Conservation (phyloP, 1,284 basidiomycete genomes). For the Trametes hirsuta region DNA sequence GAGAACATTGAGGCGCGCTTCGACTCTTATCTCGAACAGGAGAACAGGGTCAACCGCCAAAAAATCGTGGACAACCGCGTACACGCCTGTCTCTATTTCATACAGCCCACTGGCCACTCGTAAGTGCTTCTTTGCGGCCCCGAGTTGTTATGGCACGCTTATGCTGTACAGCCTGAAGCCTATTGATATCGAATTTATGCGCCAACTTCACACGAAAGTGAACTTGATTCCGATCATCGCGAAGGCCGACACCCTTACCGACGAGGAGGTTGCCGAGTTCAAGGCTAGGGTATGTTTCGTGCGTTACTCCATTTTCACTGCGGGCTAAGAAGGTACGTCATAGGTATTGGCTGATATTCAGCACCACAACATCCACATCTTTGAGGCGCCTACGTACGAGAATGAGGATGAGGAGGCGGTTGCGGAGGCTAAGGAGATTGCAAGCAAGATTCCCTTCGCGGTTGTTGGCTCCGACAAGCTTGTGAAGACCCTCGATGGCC, state of each 20-base stretch:
- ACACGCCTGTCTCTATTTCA: conserved; percentile 96
- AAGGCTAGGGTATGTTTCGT: conserved; percentile 76
- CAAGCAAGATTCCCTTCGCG: conserved; percentile 96
- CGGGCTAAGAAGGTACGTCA: not conserved
- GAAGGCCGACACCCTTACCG: conserved; percentile 95
- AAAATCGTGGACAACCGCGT: conserved; percentile 90
- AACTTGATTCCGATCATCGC: conserved; percentile 98
- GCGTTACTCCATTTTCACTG: not conserved
- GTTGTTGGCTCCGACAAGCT: conserved; percentile 90
- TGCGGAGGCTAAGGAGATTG: conserved; percentile 94
- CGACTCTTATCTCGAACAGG: conserved; percentile 95
- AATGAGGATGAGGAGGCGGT: conserved; percentile 97
- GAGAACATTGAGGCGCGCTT: conserved; percentile 97
- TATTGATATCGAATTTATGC: conserved; percentile 98
- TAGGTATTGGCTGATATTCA: conserved; percentile 91
- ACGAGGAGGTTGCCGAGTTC: conserved; percentile 91
- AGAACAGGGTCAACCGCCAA: conserved; percentile 93
- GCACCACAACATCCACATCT: conserved; percentile 93
- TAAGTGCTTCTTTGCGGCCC: conserved; percentile 46
- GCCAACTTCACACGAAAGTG: conserved; percentile 92
- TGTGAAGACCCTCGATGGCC: conserved; percentile 83
- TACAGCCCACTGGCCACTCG: conserved; percentile 97
- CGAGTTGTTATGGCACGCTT: conserved; percentile 2
- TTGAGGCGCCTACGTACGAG: conserved; percentile 94
- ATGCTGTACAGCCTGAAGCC: conserved; percentile 76